Base-by-base conservation (phyloP, 2,329 filamentous ascomycete species). In the Daldinia sp. region DNA sequence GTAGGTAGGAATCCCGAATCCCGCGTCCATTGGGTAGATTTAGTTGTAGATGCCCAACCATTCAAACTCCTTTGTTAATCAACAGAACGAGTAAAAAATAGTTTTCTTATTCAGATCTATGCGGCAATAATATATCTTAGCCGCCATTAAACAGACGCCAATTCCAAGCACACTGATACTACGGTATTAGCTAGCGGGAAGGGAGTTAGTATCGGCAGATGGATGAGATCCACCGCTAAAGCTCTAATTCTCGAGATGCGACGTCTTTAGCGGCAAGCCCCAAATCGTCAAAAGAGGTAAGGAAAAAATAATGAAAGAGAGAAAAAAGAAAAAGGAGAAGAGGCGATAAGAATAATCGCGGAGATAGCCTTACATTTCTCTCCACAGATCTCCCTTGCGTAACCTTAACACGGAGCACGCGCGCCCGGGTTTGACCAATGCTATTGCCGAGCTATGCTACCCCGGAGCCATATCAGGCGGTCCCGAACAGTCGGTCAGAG, bases 401-500 rank as follows among this genome's bases (percentile, higher is more conserved):
- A 57, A 42, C 37, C 37, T 13, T 41, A 26, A 41, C 26, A 35
- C 28, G 54, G 53, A 62, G 28, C 23, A 57, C 30, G 39, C 58
- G 33, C 18, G 42, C 26, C 26, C 26, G 33, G 15, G 13, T 12
- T 48, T 41, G 48, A 54, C 37, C 51, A 65, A 60, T 53, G 54
- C 55, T 41, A 23, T 35, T n/a, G 55, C 60, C 60, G 56, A 62
- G 46, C 37, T 56, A 67, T 55, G 51, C 46, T 53, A 69, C 39
- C 68, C 69, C 66, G 60, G 57, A 57, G 65, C 60, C 64, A 66
- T 60, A 64, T 9, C 18, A 65, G 63, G 44, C 41, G 63, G 69
- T 60, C 60, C 57, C 55, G 69, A 69, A 71, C 63, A 67, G 60
- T 67, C 69, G 69, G 69, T 69, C 63, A 69, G 55, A 33, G 42